These are phyloP conservation scores for Dysphania ambrosioides DNA, from an alignment of 148 eudicot genomes.

Conservation along the genomic window DNA sequence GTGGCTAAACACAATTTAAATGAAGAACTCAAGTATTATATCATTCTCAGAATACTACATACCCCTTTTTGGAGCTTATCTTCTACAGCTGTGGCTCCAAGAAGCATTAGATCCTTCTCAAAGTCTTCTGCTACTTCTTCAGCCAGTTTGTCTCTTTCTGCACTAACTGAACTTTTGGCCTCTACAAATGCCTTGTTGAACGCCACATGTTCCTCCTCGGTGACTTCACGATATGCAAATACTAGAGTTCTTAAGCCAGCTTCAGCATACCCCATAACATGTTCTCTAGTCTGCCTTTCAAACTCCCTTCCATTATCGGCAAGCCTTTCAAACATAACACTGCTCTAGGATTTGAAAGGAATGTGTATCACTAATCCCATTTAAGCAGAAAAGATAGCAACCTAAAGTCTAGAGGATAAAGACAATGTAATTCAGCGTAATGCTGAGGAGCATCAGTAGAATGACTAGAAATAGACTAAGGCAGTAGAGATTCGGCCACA, in stretches of 20 bases:
- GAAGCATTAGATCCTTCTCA: conserved; percentile 54
- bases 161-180: conserved; percentile 46
- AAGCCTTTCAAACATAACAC: conserved; percentile 64
- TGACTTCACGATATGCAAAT: conserved; percentile 55
- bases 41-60: not conserved
- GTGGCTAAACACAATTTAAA: not conserved
- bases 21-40: not conserved
- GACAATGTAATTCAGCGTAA: not conserved
- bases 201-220: conserved; percentile 40
- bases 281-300: conserved; percentile 49
- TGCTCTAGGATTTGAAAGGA: conserved; percentile 17
- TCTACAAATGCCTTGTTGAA: conserved; percentile 38
- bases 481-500: not conserved
- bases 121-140: conserved; percentile 47
- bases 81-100: conserved; percentile 77
- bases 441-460: not conserved
- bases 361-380: conserved; percentile 3
- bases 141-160: conserved; percentile 47
- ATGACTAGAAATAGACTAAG: not conserved
- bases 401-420: not conserved
- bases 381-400: not conserved
- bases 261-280: conserved; percentile 52
- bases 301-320: conserved; percentile 43
- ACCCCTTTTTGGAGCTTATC: conserved; percentile 73
- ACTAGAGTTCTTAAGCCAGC: conserved; percentile 62